A percentile compares a stretch with the other conserved stretches of the same genome.
Evolutionary conservation across 805 yeast genomes (phyloP).

Genomic region (Pichia deserticola): DNA sequence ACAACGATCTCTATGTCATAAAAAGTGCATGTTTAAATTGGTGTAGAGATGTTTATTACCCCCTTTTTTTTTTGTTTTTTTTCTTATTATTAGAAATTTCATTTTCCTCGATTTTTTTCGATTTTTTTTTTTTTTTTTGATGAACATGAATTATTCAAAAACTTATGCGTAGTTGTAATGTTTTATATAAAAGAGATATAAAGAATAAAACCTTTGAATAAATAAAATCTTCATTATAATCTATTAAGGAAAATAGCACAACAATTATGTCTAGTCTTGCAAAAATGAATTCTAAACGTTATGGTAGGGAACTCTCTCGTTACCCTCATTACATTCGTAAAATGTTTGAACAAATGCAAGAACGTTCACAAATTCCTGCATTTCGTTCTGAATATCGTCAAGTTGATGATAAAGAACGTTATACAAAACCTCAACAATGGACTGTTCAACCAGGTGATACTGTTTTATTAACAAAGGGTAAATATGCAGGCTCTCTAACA

Average conservation of each 20-base stretch:
- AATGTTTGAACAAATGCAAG: conserved; percentile 25
- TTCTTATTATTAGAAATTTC: too few relatives aligned
- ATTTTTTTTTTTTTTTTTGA: too few relatives aligned
- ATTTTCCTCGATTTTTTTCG: too few relatives aligned
- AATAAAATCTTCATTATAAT: too few relatives aligned
- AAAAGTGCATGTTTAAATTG: too few relatives aligned
- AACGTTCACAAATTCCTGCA: conserved; percentile 27
- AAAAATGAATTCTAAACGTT: conserved; percentile 20
- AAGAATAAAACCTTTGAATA: too few relatives aligned
- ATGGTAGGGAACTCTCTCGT: conserved; percentile 25
- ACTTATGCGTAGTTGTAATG: too few relatives aligned
- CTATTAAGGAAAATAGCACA: background rate
- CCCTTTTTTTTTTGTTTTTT: background rate
- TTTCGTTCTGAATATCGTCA: conserved; percentile 20
- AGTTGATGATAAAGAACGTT: conserved; percentile 27
- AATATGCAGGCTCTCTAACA: conserved; percentile 66
- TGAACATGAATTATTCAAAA: too few relatives aligned
- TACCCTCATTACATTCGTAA: conserved; percentile 23
- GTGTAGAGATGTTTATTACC: too few relatives aligned
- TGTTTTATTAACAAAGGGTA: conserved; percentile 66
- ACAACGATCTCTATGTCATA: too few relatives aligned
- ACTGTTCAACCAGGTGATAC: conserved; percentile 69
- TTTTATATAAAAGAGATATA: too few relatives aligned
- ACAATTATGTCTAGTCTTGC: conserved; percentile 5
- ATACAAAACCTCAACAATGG: conserved; percentile 44